A percentile compares a stretch with the other conserved stretches of the same genome.
Evolutionary conservation across 306 rosid species (phyloP).

Genomic region (Dryas drummondii): DNA sequence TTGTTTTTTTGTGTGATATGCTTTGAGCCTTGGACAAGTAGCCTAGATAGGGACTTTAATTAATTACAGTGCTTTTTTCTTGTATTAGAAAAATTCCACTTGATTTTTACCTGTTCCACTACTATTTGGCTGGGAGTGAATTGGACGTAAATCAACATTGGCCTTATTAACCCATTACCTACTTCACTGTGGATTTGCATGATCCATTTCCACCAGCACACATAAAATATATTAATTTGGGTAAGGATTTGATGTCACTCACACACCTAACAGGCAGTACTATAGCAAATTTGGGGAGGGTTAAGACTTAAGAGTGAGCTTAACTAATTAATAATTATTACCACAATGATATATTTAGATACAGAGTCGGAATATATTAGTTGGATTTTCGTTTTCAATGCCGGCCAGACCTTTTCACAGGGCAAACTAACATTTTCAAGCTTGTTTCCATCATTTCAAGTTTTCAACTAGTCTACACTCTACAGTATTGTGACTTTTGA

Average conservation of each 20-base stretch:
- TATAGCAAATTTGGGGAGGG: too few relatives aligned
- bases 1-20: too few relatives aligned
- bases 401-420: neutral
- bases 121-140: slow-evolving; percentile 13
- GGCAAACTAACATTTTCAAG: neutral
- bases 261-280: neutral
- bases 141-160: slow-evolving; percentile 23
- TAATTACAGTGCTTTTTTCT: neutral
- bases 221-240: neutral
- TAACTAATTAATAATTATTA: neutral
- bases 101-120: slow-evolving; percentile 30
- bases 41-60: too few relatives aligned
- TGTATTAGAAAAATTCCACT: neutral
- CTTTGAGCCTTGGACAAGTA: too few relatives aligned
- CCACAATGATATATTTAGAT: neutral
- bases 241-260: neutral
- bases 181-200: slow-evolving; percentile 10
- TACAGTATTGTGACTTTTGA: too few relatives aligned
- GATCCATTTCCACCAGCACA: slow-evolving; percentile 24
- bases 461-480: neutral
- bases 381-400: neutral
- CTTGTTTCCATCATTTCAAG: neutral
- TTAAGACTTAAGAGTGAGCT: too few relatives aligned
- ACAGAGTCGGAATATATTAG: neutral
- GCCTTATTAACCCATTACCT: slow-evolving; percentile 19